A percentile compares a stretch with the other conserved stretches of the same genome.
Conservation (phyloP, 345 rosid species). For the Gossypium arboreum region DNA sequence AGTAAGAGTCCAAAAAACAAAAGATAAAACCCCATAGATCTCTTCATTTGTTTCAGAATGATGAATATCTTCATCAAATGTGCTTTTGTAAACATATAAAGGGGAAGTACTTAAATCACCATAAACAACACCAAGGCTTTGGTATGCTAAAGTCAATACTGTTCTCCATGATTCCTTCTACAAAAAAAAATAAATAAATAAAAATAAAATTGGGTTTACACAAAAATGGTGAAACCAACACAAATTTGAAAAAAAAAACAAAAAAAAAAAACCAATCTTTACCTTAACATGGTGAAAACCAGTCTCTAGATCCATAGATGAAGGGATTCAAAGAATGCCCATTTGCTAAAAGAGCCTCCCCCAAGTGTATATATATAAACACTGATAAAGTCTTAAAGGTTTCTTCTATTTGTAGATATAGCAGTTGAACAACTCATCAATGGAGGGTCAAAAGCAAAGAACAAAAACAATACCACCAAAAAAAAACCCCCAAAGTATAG, state of each 20-base stretch:
- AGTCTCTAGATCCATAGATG: slow-evolving; percentile 63
- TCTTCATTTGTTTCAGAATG: slow-evolving; percentile 86
- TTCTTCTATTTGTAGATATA: no score
- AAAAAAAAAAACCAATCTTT: background rate
- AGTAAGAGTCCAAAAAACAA: slow-evolving; percentile 82
- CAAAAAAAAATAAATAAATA: slow-evolving; percentile 1
- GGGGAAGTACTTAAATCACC: slow-evolving; percentile 90
- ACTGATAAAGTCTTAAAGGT: background rate
- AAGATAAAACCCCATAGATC: slow-evolving; percentile 78
- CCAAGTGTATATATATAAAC: slow-evolving; percentile 5
- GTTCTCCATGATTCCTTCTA: slow-evolving; percentile 81
- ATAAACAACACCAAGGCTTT: slow-evolving; percentile 83
- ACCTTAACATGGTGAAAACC: slow-evolving; percentile 47
- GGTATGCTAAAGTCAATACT: slow-evolving; percentile 69
- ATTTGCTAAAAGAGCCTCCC: slow-evolving; percentile 19
- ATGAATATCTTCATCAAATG: slow-evolving; percentile 72
- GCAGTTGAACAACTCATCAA: no score
- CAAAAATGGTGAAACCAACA: background rate
- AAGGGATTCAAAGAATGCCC: slow-evolving; percentile 25
- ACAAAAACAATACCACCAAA: no score
- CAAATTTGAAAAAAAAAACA: background rate
- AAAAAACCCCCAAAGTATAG: no score
- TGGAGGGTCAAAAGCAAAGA: no score
- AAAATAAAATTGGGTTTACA: background rate
- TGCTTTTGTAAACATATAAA: slow-evolving; percentile 73